Evolutionary conservation across 2,329 filamentous ascomycete genomes (phyloP).

Genomic region (Plenodomus tracheiphilus): DNA sequence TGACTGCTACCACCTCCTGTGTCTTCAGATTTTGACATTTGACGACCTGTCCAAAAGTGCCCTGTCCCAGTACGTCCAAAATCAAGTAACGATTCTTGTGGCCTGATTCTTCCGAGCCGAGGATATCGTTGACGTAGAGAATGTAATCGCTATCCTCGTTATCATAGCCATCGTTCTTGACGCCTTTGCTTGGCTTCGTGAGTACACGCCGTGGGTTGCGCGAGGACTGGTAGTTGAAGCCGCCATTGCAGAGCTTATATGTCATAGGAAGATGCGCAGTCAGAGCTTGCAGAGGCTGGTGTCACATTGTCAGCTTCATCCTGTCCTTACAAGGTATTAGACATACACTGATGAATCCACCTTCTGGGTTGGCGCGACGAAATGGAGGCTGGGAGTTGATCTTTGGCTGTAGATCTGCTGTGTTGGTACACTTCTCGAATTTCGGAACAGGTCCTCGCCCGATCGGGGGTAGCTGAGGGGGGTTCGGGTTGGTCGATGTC

Average conservation of each 20-base stretch:
- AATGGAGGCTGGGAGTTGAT: slow-evolving; percentile 88
- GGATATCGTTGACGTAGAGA: slow-evolving; percentile 96
- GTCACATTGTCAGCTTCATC: slow-evolving; percentile 17
- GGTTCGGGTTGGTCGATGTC: slow-evolving; percentile 47
- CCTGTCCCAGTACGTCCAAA: slow-evolving; percentile 93
- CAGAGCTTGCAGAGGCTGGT: slow-evolving; percentile 87
- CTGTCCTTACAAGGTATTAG: neutral
- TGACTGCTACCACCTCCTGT: slow-evolving; percentile 96
- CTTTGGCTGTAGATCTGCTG: slow-evolving; percentile 76
- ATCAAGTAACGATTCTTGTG: slow-evolving; percentile 99
- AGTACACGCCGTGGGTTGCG: slow-evolving; percentile 92
- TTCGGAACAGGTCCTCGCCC: slow-evolving; percentile 77
- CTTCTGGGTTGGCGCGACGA: slow-evolving; percentile 90
- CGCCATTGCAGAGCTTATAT: slow-evolving; percentile 96
- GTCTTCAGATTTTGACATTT: slow-evolving; percentile 99
- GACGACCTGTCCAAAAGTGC: slow-evolving; percentile 97
- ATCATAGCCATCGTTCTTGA: slow-evolving; percentile 98
- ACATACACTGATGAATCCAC: slow-evolving; percentile 94
- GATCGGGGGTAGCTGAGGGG: slow-evolving; percentile 50
- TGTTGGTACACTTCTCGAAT: slow-evolving; percentile 76
- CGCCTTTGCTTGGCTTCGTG: slow-evolving; percentile 97
- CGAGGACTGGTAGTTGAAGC: slow-evolving; percentile 98
- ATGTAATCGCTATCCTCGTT: slow-evolving; percentile 99
- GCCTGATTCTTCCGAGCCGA: slow-evolving; percentile 95
- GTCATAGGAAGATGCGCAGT: slow-evolving; percentile 92